Evolutionary conservation across 2,329 filamentous ascomycete species (phyloP).

Genomic region (Fonsecaea monophora): DNA sequence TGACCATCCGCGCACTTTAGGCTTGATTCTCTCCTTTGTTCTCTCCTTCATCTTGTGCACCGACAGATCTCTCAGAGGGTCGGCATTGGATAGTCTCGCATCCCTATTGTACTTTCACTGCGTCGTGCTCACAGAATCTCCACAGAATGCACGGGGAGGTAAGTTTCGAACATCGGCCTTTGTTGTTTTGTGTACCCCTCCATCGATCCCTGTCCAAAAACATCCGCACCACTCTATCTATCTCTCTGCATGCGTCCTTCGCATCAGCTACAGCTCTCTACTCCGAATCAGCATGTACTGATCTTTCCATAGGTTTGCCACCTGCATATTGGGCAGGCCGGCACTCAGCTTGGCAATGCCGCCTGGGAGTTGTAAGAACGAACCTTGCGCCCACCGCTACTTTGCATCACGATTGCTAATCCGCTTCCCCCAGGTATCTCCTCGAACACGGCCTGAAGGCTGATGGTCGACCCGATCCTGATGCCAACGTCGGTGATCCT

Average conservation of each 20-base stretch:
- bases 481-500: constrained; percentile 59
- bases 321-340: constrained; percentile 72
- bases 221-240: constrained; percentile 18
- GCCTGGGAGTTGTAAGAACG: constrained; percentile 71
- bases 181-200: constrained; percentile 27
- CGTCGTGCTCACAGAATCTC: background rate
- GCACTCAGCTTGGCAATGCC: constrained; percentile 71
- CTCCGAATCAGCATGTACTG: background rate
- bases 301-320: constrained; percentile 62
- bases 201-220: constrained; percentile 12
- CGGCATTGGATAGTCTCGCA: constrained; percentile 2
- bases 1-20: constrained; percentile 22
- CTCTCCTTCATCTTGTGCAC: constrained; percentile 17
- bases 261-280: background rate
- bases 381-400: constrained; percentile 39
- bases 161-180: constrained; percentile 19
- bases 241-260: background rate
- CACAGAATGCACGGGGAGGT: constrained; percentile 34
- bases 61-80: constrained; percentile 2
- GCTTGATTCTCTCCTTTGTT: constrained; percentile 4
- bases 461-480: constrained; percentile 65
- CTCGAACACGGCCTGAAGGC: constrained; percentile 69
- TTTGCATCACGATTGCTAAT: constrained; percentile 40
- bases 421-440: constrained; percentile 59
- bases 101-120: background rate